These are phyloP conservation scores for Coemansia sp. DNA, from an alignment of 192 early-diverging fungal genomes.

Conservation along the genomic window DNA sequence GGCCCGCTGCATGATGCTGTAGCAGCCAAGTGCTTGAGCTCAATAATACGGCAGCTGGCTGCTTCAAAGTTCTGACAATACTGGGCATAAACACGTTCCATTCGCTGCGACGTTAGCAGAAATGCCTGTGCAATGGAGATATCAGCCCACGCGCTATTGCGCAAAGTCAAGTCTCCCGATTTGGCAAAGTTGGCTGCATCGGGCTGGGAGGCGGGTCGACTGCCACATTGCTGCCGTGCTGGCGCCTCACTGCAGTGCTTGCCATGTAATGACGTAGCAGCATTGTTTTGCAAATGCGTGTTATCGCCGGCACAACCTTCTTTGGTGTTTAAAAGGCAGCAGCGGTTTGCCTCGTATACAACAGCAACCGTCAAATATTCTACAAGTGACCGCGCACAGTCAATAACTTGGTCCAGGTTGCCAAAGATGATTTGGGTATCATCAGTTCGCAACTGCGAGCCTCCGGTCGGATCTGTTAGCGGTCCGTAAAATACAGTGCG, in stretches of 20 bases:
- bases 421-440: conserved; percentile 75
- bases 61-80: conserved; percentile 55
- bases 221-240: conserved; percentile 9
- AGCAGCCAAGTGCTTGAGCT: conserved; percentile 34
- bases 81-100: conserved; percentile 46
- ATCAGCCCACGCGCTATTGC: conserved; percentile 44
- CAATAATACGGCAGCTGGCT: conserved; percentile 45
- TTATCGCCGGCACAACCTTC: conserved; percentile 28
- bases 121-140: conserved; percentile 51
- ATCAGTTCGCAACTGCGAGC: conserved; percentile 47
- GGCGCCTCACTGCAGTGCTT: background rate
- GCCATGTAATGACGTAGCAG: too few species aligned
- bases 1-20: conserved; percentile 10
- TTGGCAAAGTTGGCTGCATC: conserved; percentile 11
- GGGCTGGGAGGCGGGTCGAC: conserved; percentile 23
- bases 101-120: conserved; percentile 39
- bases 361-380: conserved; percentile 62
- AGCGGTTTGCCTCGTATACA: conserved; percentile 47
- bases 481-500: conserved; percentile 67
- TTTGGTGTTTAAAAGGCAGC: conserved; percentile 8
- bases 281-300: background rate
- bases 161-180: conserved; percentile 11
- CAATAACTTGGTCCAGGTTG: conserved; percentile 74
- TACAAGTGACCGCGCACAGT: conserved; percentile 63
- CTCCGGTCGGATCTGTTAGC: conserved; percentile 42